Evolutionary conservation across 164 flowering plant genomes (phyloP), one percentile per base, ranked within the genome.

Genomic region (Chimonanthus praecox): DNA sequence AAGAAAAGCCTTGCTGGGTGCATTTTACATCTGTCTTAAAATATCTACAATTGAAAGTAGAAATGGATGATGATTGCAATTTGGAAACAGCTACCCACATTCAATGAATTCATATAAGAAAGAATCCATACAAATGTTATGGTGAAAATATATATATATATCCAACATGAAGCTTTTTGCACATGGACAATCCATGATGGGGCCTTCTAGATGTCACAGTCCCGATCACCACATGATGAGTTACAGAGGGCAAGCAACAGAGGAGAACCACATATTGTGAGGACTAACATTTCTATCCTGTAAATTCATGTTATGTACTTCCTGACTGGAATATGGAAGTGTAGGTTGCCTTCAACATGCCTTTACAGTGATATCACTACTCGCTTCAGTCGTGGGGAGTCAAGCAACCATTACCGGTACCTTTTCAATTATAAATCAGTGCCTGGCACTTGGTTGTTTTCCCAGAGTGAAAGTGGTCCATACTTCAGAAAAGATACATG

Each of bases 321-420:
- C n/a, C 54, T 15, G 76, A 80, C 13, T 76, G 64, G 5, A 44
- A 76, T 21, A 70, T 81, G 44, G 75, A 81, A 70, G 67, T 62
- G 46, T 78, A 82, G 78, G 74, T 77, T 47, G 73, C 18, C 71
- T 79, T 62, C 87, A 79, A 82, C 91, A 86, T 45, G 80, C 79
- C 7, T 85, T 86, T 72, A 74, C 82, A 2, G 80, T 88, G 73
- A 81, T 88, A 33, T 83, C 88, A 9, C 81, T 86, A 64, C 74
- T 87, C 67, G 90, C 89, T 54, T 72, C 90, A 3, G 79, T 81
- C 9, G 90, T 85, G 16, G 92, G 84, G 69, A 87, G 94, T 73
- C 94, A 87, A 70, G 94, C 90, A n/a, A 75, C 87, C 18, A 90
- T 90, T 47, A 82, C 94, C 4, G 90, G 90, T 33, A 86, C 89